phyloP scores from a whole-genome alignment of 768 basidiomycete genomes.

The Gymnopilus dilepis region DNA sequence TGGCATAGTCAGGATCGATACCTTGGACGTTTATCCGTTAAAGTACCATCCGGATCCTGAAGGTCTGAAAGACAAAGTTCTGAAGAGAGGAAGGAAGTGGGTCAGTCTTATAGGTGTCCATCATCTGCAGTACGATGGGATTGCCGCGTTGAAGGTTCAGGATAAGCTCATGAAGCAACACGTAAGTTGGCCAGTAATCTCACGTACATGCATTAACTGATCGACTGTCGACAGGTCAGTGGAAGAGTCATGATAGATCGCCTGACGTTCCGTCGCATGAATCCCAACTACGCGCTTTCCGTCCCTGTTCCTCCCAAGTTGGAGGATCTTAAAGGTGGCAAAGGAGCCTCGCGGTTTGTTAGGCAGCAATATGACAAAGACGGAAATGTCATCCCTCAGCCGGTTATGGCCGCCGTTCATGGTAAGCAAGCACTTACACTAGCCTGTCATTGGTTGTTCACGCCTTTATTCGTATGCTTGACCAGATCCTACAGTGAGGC shows the following conservation, averaged over 20 bases:
- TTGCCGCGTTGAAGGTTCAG: constrained; percentile 44
- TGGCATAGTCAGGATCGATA: constrained; percentile 56
- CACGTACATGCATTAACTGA: neutral
- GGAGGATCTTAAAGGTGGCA: constrained; percentile 11
- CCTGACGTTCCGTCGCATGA: constrained; percentile 57
- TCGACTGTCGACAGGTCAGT: constrained; percentile 44
- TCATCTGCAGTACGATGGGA: constrained; percentile 60
- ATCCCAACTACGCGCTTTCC: constrained; percentile 57
- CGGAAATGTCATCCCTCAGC: neutral
- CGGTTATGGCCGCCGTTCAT: neutral
- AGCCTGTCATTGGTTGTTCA: neutral
- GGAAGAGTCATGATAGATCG: constrained; percentile 68
- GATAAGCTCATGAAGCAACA: constrained; percentile 51
- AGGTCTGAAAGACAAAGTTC: constrained; percentile 44
- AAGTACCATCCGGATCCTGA: constrained; percentile 51
- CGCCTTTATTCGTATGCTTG: neutral
- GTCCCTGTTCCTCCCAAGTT: constrained; percentile 34
- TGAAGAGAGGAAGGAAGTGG: constrained; percentile 62
- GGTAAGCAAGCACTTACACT: neutral
- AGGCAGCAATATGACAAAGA: neutral
- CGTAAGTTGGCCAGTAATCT: constrained; percentile 37
- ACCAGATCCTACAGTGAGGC: constrained; percentile 1
- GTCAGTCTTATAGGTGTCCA: constrained; percentile 54
- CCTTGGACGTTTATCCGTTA: constrained; percentile 58
- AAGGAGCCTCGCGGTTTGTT: neutral